phyloP scores from a whole-genome alignment of 192 early-diverging fungal genomes.

The Backusella liffmaniae region DNA sequence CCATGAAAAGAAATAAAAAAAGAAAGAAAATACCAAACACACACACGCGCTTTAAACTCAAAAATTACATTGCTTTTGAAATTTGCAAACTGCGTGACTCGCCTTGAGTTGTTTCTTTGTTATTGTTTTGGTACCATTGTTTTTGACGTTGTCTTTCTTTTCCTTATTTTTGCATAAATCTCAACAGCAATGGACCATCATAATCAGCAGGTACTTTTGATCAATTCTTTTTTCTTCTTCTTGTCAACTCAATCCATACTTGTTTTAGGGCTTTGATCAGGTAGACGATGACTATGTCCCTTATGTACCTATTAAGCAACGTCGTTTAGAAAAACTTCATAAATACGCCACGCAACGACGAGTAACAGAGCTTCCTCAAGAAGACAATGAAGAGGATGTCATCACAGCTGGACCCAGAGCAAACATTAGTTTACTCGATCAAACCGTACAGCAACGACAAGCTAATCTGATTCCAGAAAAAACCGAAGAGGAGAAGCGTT shows the following conservation, averaged over 20 bases:
- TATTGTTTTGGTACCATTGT: not conserved
- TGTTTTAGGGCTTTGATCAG: not conserved
- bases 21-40: not conserved
- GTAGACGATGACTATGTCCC: conserved; percentile 68
- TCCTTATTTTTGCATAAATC: not conserved
- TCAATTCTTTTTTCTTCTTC: not conserved
- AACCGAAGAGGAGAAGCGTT: conserved; percentile 74
- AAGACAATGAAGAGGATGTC: conserved; percentile 44
- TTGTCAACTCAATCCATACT: not conserved
- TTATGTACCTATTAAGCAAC: conserved; percentile 71
- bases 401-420: conserved; percentile 57
- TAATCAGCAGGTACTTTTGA: not conserved
- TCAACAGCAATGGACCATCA: not conserved
- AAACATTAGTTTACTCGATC: conserved; percentile 78
- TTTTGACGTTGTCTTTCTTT: not conserved
- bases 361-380: conserved; percentile 25
- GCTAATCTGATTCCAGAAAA: conserved; percentile 61
- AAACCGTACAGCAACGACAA: conserved; percentile 73
- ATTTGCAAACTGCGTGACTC: not conserved
- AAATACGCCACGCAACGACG: conserved; percentile 39
- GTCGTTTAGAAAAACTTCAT: conserved; percentile 55
- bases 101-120: not conserved
- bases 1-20: no score
- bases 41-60: not conserved
- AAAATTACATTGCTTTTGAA: not conserved